A percentile compares a stretch with the other conserved stretches of the same genome.
Conservation (phyloP, 2,329 filamentous ascomycete species). For the Hypoxylon sp. region DNA sequence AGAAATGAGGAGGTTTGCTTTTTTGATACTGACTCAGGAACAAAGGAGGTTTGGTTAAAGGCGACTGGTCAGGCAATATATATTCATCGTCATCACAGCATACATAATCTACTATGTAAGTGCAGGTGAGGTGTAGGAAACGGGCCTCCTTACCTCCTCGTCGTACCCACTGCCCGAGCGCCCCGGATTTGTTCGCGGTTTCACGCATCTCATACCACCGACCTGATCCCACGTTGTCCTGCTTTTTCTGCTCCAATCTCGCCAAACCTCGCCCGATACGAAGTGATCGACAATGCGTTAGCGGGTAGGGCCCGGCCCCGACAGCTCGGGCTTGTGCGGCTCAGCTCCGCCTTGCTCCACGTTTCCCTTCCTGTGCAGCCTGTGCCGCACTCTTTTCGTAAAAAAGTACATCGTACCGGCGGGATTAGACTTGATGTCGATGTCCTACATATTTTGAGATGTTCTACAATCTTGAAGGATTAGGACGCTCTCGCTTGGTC, state of each 20-base stretch:
- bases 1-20: background rate
- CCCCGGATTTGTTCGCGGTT: slow-evolving; percentile 22
- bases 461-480: too few relatives aligned
- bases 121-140: background rate
- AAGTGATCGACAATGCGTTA: slow-evolving; percentile 34
- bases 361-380: too few relatives aligned
- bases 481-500: too few relatives aligned
- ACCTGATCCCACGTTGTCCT: slow-evolving; percentile 26
- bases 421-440: too few relatives aligned
- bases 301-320: slow-evolving; percentile 15
- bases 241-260: slow-evolving; percentile 20
- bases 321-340: background rate
- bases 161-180: background rate
- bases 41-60: background rate
- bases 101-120: background rate
- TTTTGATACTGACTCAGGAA: background rate
- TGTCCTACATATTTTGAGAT: background rate
- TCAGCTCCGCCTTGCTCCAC: slow-evolving; percentile 1
- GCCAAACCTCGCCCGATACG: slow-evolving; percentile 21
- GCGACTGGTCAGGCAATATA: background rate
- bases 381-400: background rate
- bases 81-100: background rate
- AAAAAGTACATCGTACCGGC: background rate
- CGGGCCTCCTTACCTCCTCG: background rate
- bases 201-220: slow-evolving; percentile 16